Evolutionary conservation across 73 alveolate species (phyloP).

Genomic region (Breviolum minutum): DNA sequence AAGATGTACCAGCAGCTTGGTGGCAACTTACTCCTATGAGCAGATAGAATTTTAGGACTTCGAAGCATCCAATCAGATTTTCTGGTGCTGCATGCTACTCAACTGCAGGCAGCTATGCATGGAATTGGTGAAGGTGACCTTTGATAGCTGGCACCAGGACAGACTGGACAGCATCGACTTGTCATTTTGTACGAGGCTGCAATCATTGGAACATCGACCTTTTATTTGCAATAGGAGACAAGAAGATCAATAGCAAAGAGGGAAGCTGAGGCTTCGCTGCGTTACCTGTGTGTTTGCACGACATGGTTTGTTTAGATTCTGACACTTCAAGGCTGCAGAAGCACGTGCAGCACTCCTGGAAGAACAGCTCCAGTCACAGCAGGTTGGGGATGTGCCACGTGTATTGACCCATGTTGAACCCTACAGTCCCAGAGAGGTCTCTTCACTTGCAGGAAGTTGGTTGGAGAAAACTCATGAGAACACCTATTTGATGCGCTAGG

Average conservation of each 20-base stretch:
- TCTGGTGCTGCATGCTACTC: background rate
- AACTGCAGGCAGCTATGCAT: constrained; percentile 68
- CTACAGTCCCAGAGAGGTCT: too few species aligned
- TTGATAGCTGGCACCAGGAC: constrained; percentile 49
- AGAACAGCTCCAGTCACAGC: background rate
- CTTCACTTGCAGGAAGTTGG: too few species aligned
- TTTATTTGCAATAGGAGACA: constrained; percentile 17
- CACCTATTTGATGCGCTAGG: too few species aligned
- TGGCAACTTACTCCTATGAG: background rate
- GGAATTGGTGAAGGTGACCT: constrained; percentile 39
- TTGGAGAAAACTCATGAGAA: too few species aligned
- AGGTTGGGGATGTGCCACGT: background rate
- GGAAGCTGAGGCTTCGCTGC: constrained; percentile 21
- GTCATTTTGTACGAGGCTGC: background rate
- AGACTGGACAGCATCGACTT: background rate
- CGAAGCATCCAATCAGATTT: background rate
- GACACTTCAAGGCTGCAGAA: background rate
- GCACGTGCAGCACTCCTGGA: background rate
- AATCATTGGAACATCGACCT: background rate
- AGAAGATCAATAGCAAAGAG: constrained; percentile 6
- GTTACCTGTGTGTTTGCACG: background rate
- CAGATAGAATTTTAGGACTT: background rate
- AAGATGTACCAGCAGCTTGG: constrained; percentile 52
- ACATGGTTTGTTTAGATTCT: background rate
- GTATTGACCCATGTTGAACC: too few species aligned